phyloP scores from a whole-genome alignment of 768 basidiomycete species.

The Daedaleopsis nitida region DNA sequence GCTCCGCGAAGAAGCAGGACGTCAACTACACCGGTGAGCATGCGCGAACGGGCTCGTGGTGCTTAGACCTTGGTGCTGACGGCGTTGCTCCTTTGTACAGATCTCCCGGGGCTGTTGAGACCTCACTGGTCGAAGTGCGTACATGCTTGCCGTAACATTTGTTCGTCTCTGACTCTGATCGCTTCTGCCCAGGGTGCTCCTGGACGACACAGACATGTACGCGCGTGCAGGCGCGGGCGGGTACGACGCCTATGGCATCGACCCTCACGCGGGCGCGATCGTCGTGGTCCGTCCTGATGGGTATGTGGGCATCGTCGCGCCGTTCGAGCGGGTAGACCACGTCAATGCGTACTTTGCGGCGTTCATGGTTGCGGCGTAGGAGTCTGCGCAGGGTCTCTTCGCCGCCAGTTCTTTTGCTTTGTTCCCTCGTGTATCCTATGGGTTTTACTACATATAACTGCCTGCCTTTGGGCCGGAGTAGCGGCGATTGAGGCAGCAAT shows the following conservation, averaged over 20 bases:
- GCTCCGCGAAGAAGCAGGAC: conserved; percentile 9
- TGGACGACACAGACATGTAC: conserved; percentile 55
- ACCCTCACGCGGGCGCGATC: conserved; percentile 43
- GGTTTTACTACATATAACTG: too few relatives aligned
- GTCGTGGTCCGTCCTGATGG: conserved; percentile 67
- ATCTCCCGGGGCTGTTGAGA: conserved; percentile 48
- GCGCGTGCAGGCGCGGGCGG: conserved; percentile 52
- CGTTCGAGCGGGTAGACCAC: conserved; percentile 42
- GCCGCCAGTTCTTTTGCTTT: too few relatives aligned
- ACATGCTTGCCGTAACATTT: background rate
- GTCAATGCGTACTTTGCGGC: conserved; percentile 50
- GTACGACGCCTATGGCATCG: conserved; percentile 58
- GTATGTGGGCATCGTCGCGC: conserved; percentile 59
- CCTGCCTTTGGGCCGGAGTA: too few relatives aligned
- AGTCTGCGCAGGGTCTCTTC: too few relatives aligned
- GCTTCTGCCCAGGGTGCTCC: conserved; percentile 46
- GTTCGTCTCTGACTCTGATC: background rate
- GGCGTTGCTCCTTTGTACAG: conserved; percentile 17
- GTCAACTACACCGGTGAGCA: conserved; percentile 15
- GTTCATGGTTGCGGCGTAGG: conserved; percentile 37
- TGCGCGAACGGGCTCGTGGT: background rate
- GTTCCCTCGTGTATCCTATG: too few relatives aligned
- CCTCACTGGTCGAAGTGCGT: conserved; percentile 63
- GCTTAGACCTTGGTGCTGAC: background rate
- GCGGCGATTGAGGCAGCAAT: too few relatives aligned